Conservation (phyloP, 2,329 filamentous ascomycete species). For the Cladosporium sp. region DNA sequence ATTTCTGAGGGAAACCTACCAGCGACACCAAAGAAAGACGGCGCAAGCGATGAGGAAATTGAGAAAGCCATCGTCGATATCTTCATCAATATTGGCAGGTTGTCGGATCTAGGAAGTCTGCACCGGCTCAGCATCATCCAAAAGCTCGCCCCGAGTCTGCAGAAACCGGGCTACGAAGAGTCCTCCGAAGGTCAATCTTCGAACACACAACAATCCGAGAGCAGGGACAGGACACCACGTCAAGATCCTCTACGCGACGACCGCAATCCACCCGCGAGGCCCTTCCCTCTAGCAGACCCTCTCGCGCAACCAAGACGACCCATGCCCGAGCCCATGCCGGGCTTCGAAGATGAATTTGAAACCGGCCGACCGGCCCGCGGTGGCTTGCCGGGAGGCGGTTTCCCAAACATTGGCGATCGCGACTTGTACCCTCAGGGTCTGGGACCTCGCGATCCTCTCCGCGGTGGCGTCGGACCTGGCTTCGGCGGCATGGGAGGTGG, state of each 20-base stretch:
- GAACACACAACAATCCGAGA: conserved; percentile 13
- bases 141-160: conserved; percentile 71
- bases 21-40: conserved; percentile 33
- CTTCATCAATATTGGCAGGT: conserved; percentile 69
- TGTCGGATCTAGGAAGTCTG: conserved; percentile 64
- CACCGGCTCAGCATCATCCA: conserved; percentile 80
- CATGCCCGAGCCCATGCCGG: conserved; percentile 70
- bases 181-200: conserved; percentile 23
- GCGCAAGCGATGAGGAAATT: conserved; percentile 35
- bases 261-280: conserved; percentile 57
- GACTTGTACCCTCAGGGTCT: conserved; percentile 85
- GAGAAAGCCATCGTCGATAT: conserved; percentile 48
- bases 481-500: conserved; percentile 49
- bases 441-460: conserved; percentile 77
- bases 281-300: conserved; percentile 59
- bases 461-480: conserved; percentile 57
- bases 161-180: conserved; percentile 76
- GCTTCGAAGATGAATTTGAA: conserved; percentile 90
- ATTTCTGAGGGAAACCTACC: conserved; percentile 61
- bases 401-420: conserved; percentile 67
- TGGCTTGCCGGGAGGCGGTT: conserved; percentile 30
- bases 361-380: conserved; percentile 64
- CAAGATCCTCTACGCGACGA: conserved; percentile 47
- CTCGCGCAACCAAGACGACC: conserved; percentile 60
- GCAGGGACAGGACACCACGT: conserved; percentile 30